Evolutionary conservation across 1,284 basidiomycete genomes (phyloP), one percentile per base, ranked within the genome.

Genomic region (Tylopilus sp.): DNA sequence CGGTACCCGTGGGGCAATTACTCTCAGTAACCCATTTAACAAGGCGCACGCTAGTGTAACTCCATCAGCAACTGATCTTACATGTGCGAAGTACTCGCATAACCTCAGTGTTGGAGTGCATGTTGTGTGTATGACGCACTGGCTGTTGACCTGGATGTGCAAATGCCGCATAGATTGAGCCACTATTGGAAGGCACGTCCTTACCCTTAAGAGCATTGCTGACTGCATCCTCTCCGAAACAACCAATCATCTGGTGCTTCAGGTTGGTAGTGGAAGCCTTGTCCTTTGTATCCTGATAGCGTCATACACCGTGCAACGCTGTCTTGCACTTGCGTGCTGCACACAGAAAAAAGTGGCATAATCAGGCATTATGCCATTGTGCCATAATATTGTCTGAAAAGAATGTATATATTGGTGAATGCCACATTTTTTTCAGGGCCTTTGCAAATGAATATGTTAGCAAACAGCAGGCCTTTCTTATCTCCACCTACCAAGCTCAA

Each of bases 121-220:
- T n/a, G n/a, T n/a, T n/a, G n/a, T n/a, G n/a, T n/a, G n/a, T n/a
- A n/a, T n/a, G n/a, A n/a, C n/a, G n/a, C n/a, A n/a, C n/a, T n/a
- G n/a, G n/a, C n/a, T n/a, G n/a, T n/a, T n/a, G n/a, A n/a, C n/a
- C n/a, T n/a, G n/a, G n/a, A n/a, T n/a, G 37, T 10, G 37, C 37
- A 34, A 62, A 62, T 25, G 52, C 52, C 5, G 31, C 62, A 55
- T n/a, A 33, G 39, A 54, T n/a, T 62, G 52, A 54, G 16, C 52
- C 37, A 34, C 62, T 63, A 19, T 48, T 48, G 45, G 45, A 5
- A 4, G 45, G 12, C 45, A 13, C 19, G 27, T 48, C 45, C 7
- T 48, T 6, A n/a, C 45, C 45, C 25, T 48, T 8, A 48, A n/a
- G 25, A 14, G 25, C 42, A 19, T 45, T 48, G 13, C 27, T 48